Evolutionary conservation across 306 rosid genomes (phyloP).

Genomic region (Trichosanthes cucumerina): DNA sequence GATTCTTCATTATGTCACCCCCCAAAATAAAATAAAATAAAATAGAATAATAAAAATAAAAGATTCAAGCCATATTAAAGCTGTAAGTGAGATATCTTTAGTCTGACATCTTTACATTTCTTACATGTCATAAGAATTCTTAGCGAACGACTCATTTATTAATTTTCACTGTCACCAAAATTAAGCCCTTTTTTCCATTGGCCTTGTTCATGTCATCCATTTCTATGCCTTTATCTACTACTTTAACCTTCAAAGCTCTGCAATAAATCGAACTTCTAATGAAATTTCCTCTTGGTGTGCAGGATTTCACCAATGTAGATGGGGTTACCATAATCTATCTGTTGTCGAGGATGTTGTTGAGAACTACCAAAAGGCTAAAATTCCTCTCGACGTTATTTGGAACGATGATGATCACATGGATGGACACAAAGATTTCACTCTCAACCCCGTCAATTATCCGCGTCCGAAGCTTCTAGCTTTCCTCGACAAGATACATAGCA

Average conservation of each 20-base stretch:
- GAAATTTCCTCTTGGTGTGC: constrained; percentile 8
- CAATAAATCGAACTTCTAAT: background rate
- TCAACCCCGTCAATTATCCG: constrained; percentile 54
- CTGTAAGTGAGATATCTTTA: background rate
- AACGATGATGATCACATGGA: constrained; percentile 98
- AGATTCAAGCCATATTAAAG: background rate
- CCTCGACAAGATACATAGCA: constrained; percentile 65
- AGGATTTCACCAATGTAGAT: constrained; percentile 99
- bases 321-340: constrained; percentile 97
- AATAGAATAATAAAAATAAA: background rate
- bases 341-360: constrained; percentile 92
- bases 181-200: background rate
- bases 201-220: background rate
- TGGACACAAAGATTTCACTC: constrained; percentile 74
- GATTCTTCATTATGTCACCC: background rate
- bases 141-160: background rate
- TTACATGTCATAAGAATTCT: background rate
- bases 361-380: constrained; percentile 70
- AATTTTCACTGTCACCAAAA: background rate
- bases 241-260: background rate
- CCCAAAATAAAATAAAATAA: too few relatives aligned
- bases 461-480: constrained; percentile 77
- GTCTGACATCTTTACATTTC: background rate
- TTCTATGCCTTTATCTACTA: background rate
- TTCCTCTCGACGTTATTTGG: constrained; percentile 96